Conservation (phyloP, 495 filamentous ascomycete genomes). For the Tuber microsphaerosporum region DNA sequence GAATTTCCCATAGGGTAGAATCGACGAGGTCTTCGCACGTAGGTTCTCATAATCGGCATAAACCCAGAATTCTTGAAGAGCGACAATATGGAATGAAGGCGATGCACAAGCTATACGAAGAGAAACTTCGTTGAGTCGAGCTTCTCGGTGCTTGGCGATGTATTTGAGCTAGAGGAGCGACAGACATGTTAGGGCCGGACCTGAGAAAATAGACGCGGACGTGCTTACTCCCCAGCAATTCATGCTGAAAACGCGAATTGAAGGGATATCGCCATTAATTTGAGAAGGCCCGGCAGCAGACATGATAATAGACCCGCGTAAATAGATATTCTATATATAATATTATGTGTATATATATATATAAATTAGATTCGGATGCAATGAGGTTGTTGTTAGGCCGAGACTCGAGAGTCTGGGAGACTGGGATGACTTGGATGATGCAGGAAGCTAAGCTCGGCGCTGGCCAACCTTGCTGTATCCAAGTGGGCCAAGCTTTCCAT, state of each 20-base stretch:
- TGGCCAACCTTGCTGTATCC: not conserved
- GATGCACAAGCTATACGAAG: conserved; percentile 58
- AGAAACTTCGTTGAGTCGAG: conserved; percentile 78
- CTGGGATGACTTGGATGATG: not conserved
- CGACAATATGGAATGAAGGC: conserved; percentile 76
- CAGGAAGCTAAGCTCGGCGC: not conserved
- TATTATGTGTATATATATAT: not conserved
- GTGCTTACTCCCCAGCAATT: conserved; percentile 76
- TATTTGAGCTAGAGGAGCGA: conserved; percentile 56
- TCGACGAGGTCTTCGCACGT: conserved; percentile 60
- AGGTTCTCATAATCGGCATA: conserved; percentile 82
- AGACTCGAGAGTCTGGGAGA: not conserved
- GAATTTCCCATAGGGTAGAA: conserved; percentile 91
- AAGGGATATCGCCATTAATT: conserved; percentile 43
- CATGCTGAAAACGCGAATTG: conserved; percentile 71
- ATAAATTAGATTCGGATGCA: not conserved
- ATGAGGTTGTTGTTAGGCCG: not conserved
- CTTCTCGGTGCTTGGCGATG: conserved; percentile 67
- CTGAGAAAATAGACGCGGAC: not conserved
- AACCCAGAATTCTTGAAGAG: conserved; percentile 92
- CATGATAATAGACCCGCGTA: not conserved
- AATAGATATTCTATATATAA: not conserved
- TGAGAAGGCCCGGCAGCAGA: not conserved
- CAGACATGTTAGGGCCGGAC: conserved; percentile 11
- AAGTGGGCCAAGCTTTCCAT: not conserved